Evolutionary conservation across 305 asterid species (phyloP), one percentile per base, ranked within the genome.

Genomic region (Rubia peregrina): DNA sequence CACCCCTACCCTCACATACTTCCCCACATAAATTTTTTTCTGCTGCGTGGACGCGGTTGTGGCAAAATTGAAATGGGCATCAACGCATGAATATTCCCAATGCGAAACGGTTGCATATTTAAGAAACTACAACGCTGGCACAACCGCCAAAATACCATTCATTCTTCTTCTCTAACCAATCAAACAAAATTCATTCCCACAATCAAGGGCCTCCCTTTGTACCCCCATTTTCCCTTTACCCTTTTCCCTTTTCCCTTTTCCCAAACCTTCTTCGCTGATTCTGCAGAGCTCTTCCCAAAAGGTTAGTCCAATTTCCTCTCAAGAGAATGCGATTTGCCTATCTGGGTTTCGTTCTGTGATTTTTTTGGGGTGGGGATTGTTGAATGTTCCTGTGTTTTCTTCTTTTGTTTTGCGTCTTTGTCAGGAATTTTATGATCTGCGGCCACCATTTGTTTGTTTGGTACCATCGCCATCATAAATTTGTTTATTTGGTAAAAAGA

Each of bases 61-160:
- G 55, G 55, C 55, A 48, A 48, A 13, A 48, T 48, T 13, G 55
- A 48, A 48, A 3, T 13, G 53, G 57, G 46, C 67, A 36, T 62
- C 46, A 4, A 36, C 2, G 13, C 2, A n/a, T 63, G 68, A 63
- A 63, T 63, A 63, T 63, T 63, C 68, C 26, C 9, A 62, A 62
- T 12, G 24, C 16, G 13, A 61, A 61, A 61, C 2, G 69, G 55
- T 65, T n/a, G 69, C 69, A 19, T 65, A 36, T 40, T 2, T 17
- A 65, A 11, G 4, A 65, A 36, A 40, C 0, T 17, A 65, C n/a
- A 3, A 65, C 69, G 69, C 69, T 64, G 49, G 36, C 6, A 14
- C 9, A 64, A 64, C 68, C 51, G 68, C 68, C 69, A 21, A 65
- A 26, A 65, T 40, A 13, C 55, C 68, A 63, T n/a, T n/a, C n/a